Percentiles rank a stretch among this genome's conserved stretches.
These are phyloP conservation scores for Neofusicoccum sp. DNA, from an alignment of 2,329 filamentous ascomycete genomes.

Conservation along the genomic window DNA sequence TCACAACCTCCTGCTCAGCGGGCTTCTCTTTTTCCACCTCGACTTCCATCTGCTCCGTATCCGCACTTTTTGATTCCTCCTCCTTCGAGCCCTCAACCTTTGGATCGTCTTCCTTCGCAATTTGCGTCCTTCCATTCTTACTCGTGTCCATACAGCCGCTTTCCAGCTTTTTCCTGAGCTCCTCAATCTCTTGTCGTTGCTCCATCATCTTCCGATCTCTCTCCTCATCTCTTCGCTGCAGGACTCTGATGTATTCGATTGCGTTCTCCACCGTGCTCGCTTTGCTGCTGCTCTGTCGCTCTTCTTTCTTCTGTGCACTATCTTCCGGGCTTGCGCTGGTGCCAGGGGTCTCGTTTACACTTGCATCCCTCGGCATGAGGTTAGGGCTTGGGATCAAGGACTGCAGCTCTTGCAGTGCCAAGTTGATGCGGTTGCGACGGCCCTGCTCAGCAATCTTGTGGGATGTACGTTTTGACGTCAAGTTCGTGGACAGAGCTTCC, in stretches of 20 bases:
- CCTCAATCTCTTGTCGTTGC: conserved; percentile 61
- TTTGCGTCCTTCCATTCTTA: background rate
- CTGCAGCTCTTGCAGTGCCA: conserved; percentile 87
- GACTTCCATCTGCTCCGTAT: background rate
- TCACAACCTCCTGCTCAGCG: background rate
- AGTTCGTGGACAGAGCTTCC: conserved; percentile 83
- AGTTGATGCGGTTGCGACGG: conserved; percentile 90
- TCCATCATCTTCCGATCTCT: conserved; percentile 63
- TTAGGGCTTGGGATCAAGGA: conserved; percentile 67
- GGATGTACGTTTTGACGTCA: conserved; percentile 94
- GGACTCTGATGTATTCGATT: conserved; percentile 87
- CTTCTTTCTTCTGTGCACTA: conserved; percentile 31
- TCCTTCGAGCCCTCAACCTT: background rate
- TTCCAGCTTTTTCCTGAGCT: conserved; percentile 35
- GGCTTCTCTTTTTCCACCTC: background rate
- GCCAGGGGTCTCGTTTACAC: conserved; percentile 38
- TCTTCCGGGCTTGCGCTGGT: conserved; percentile 26
- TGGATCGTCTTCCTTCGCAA: background rate
- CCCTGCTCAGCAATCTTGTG: conserved; percentile 99
- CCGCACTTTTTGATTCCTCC: background rate
- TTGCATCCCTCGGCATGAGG: conserved; percentile 28
- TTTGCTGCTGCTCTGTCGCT: conserved; percentile 72
- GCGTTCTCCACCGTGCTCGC: conserved; percentile 97
- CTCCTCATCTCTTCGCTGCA: conserved; percentile 70
- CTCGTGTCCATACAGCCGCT: background rate